Evolutionary conservation across 2,329 filamentous ascomycete genomes (phyloP), one percentile per base, ranked within the genome.

Genomic region (Elsinoe fawcettii): DNA sequence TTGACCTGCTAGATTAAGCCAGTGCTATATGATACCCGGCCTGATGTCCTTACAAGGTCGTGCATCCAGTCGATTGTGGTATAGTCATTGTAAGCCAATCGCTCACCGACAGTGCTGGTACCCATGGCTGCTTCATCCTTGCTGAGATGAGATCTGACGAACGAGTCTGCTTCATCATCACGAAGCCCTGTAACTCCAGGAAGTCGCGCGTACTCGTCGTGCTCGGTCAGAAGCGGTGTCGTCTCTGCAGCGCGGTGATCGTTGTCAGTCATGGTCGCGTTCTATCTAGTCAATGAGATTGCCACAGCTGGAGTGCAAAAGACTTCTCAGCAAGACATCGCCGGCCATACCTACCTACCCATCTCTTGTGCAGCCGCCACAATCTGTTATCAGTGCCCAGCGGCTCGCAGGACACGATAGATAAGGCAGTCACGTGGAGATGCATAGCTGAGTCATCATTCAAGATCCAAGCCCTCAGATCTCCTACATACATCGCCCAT

Each of bases 21-120:
- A 12, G 34, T n/a, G 14, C 5, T 37, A 5, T 7, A n/a, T 14
- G 14, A 37, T 5, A n/a, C 11, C 14, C 34, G 34, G n/a, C 11
- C 4, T 8, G 20, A 11, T 51, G 18, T 2, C 25, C 60, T 18
- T 65, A 80, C 77, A 57, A 84, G 66, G 62, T 82, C 80, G 65
- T 82, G 81, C 8, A 84, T 71, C 80, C 80, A 84, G 66, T 84
- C 80, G 58, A 83, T 83, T 1, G 80, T 82, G 6, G 77, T 80
- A 62, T 84, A 84, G 61, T 83, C 77, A 63, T 81, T 82, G 64
- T 84, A 84, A 0, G 79, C 77, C 18, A 83, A 66, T 54, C 80
- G 69, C 64, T 83, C 80, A 41, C 79, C 80, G 9, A 80, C 70
- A 1, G 76, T 70, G 22, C 73, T 76, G 3, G 68, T 68, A 5